A percentile compares a stretch with the other conserved stretches of the same genome.
Conservation (phyloP, 2,329 filamentous ascomycete genomes). For the Fusarium redolens region DNA sequence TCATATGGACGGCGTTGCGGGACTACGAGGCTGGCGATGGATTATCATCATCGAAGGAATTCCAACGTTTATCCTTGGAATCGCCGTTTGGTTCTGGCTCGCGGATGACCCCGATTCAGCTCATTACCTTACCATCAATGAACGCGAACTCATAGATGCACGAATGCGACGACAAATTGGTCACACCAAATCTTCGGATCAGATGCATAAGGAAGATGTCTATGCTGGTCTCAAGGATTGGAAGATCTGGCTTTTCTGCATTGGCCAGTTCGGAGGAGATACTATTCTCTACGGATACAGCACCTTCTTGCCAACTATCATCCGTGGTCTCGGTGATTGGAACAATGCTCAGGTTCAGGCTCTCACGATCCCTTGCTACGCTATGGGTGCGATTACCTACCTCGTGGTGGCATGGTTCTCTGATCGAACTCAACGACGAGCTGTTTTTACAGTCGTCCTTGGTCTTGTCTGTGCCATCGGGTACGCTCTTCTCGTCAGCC, state of each 20-base stretch:
- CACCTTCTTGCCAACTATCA: constrained; percentile 75
- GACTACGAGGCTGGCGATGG: constrained; percentile 61
- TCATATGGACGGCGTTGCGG: constrained; percentile 46
- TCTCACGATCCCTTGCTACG: constrained; percentile 76
- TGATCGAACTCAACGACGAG: constrained; percentile 67
- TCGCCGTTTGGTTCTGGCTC: constrained; percentile 45
- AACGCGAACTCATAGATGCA: constrained; percentile 54
- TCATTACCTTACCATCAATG: constrained; percentile 65
- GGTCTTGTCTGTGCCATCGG: constrained; percentile 63
- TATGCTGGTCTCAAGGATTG: constrained; percentile 66
- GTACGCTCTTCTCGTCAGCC: constrained; percentile 69
- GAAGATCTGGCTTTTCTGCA: constrained; percentile 71
- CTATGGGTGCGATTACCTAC: constrained; percentile 70
- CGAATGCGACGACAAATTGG: constrained; percentile 47
- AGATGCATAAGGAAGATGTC: constrained; percentile 64
- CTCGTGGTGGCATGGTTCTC: constrained; percentile 67
- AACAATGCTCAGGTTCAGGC: constrained; percentile 62
- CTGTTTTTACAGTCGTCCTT: constrained; percentile 64
- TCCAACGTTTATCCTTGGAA: constrained; percentile 49
- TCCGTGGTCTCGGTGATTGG: constrained; percentile 65
- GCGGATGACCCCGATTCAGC: constrained; percentile 58
- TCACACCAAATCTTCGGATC: constrained; percentile 43
- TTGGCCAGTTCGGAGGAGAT: constrained; percentile 70
- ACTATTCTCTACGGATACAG: constrained; percentile 72
- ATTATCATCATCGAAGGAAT: constrained; percentile 66